Evolutionary conservation across 208 protist species (phyloP), one percentile per base, ranked within the genome.

Genomic region (Acanthamoeba pearcei): DNA sequence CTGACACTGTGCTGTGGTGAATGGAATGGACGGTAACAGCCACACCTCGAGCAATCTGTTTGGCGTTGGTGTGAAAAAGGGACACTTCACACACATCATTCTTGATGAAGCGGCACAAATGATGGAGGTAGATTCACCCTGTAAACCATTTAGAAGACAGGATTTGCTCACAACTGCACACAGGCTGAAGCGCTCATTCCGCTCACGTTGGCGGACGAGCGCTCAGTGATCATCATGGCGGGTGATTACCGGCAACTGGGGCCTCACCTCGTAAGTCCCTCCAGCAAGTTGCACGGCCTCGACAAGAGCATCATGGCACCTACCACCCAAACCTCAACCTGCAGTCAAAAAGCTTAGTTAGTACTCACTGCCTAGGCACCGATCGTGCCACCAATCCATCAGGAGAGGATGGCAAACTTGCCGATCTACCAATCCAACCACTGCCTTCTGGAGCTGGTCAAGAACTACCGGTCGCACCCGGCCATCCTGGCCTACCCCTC

Each of bases 401-500:
- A 82, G 74, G 74, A 82, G 74, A 46, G 74, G 29, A 53, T 82
- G 74, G 32, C 74, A 8, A 10, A 82, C 29, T 27, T 82, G 74
- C 74, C 74, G 3, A 27, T 53, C 15, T 82, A 82, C 8, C 17
- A 38, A 1, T 17, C 74, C 29, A 19, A 27, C 38, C 38, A 53
- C 4, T 24, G 70, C 15, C 12, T 82, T 72, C n/a, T 38, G 8
- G 38, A 17, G 22, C 74, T 82, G 17, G 74, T 82, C 12, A 82
- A 82, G 74, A 82, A 82, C 74, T 82, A 82, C 74, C 74, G 74
- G 5, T 82, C 74, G 15, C 74, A 82, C 55, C 74, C 74, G 5
- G 74, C 10, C 38, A 53, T 82, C 10, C 13, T 82, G 74, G 74
- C 17, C 29, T 82, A 53, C 74, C 19, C 74, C 12, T 82, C 74